phyloP scores from a whole-genome alignment of 2,329 filamentous ascomycete species.

The Hirsutella thompsonii region DNA sequence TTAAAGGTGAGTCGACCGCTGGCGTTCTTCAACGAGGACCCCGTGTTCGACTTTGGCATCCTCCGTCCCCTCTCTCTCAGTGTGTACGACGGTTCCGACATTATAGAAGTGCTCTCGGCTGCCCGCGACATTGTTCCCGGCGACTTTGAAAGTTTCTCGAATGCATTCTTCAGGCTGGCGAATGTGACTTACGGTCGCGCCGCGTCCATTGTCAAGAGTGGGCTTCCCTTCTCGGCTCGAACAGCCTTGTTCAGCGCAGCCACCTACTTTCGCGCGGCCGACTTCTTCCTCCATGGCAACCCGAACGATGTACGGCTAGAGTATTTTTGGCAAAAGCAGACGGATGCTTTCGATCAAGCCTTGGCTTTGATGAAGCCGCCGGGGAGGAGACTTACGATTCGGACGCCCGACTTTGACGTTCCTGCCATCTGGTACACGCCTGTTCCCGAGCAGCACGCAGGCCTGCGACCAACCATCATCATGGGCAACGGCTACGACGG shows the following conservation, averaged over 20 bases:
- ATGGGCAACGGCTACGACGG: constrained; percentile 28
- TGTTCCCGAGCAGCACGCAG: not conserved
- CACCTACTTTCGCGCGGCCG: constrained; percentile 26
- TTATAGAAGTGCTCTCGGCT: constrained; percentile 14
- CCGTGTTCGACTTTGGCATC: not conserved
- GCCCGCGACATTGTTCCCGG: constrained; percentile 9
- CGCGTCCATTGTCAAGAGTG: constrained; percentile 3
- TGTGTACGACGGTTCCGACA: not conserved
- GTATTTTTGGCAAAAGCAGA: constrained; percentile 20
- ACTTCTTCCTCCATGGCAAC: constrained; percentile 29
- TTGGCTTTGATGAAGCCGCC: constrained; percentile 18
- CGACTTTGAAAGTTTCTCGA: constrained; percentile 12
- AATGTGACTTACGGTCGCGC: constrained; percentile 7
- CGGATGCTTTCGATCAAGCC: constrained; percentile 23
- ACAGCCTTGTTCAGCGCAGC: constrained; percentile 22
- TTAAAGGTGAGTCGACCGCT: not conserved
- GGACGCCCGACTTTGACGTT: constrained; percentile 16
- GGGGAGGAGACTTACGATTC: constrained; percentile 18
- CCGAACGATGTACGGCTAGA: constrained; percentile 24
- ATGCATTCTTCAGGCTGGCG: constrained; percentile 11
- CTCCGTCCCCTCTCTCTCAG: not conserved
- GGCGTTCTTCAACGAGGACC: not conserved
- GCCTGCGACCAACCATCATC: constrained; percentile 21
- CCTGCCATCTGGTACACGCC: constrained; percentile 16
- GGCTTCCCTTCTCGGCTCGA: constrained; percentile 12